Base-by-base conservation (phyloP, 495 filamentous ascomycete species). In the Aspergillus conjunctus region DNA sequence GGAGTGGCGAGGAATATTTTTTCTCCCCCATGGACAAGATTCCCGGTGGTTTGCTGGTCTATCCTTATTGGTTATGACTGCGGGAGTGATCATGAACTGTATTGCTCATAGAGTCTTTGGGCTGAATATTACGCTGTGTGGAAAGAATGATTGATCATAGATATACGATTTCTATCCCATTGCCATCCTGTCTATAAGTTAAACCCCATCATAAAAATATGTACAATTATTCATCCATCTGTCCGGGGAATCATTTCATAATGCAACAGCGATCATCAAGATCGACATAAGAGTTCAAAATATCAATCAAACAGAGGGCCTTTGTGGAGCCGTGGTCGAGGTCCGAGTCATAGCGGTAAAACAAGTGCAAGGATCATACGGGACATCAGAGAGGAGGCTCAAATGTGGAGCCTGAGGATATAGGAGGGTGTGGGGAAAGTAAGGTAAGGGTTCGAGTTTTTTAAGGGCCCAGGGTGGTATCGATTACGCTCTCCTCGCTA, bases 401-500 rank as follows among this genome's bases (percentile, higher is more conserved):
- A 43, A 20, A 55, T 12, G 21, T 31, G 39, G 53, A 21, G 41
- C 20, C 17, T 39, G 1, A 17, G 46, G 30, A 49, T 4, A 14
- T 17, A 33, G 22, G 43, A 56, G 18, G n/a, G 22, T 53, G 51
- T 8, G 30, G 30, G 41, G 44, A 22, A 18, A 31, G 22, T 34
- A 51, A 15, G 22, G 46, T 39, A 33, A 39, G 30, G 45, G 51
- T 18, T 51, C 6, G 31, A 30, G 22, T 33, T 56, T 63, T 64
- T 26, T 64, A 46, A 21, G 64, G 56, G 11, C 58, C 63, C 52
- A 66, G 58, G 11, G 68, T 20, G 12, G 43, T 39, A 31, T 71
- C 68, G 31, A 59, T 55, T 15, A 68, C 17, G 32, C 63, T 65
- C 34, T 68, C 68, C 10, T 69, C 65, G 46, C 67, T 70, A 21